Conservation (phyloP, 2,329 filamentous ascomycete species). For the Colletotrichum cuscutae region DNA sequence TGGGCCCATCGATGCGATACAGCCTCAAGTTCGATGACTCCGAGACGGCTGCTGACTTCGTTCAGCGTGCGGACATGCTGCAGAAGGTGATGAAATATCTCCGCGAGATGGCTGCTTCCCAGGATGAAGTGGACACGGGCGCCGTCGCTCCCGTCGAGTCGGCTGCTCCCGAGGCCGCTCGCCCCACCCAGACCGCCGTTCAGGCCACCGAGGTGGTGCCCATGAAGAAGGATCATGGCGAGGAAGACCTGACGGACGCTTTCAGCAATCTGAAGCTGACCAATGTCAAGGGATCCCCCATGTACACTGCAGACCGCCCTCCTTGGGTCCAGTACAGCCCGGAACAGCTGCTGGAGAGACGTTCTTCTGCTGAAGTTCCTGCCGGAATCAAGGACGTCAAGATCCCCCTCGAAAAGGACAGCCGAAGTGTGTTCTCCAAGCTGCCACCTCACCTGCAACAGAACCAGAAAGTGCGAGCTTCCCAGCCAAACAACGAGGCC, state of each 20-base stretch:
- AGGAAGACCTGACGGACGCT: slow-evolving; percentile 1
- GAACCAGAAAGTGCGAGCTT: neutral
- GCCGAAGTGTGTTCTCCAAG: neutral
- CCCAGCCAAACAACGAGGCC: neutral
- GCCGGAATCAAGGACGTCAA: slow-evolving; percentile 17
- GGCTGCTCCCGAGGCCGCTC: neutral
- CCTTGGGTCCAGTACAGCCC: slow-evolving; percentile 12
- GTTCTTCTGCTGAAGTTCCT: slow-evolving; percentile 5
- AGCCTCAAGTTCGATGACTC: neutral
- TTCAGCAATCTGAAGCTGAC: slow-evolving; percentile 16
- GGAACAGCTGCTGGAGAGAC: neutral
- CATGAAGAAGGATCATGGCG: neutral
- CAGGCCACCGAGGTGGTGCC: neutral
- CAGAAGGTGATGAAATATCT: neutral
- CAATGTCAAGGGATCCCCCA: slow-evolving; percentile 16
- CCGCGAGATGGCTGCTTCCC: neutral
- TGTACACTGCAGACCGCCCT: slow-evolving; percentile 15
- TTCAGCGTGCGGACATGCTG: neutral
- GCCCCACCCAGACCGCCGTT: neutral
- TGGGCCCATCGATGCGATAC: neutral
- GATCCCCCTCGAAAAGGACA: neutral
- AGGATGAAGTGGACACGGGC: neutral
- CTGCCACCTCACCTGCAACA: neutral
- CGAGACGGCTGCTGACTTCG: neutral
- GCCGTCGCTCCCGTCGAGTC: neutral